Base-by-base conservation (phyloP, 345 rosid genomes). In the Bretschneidera sinensis region DNA sequence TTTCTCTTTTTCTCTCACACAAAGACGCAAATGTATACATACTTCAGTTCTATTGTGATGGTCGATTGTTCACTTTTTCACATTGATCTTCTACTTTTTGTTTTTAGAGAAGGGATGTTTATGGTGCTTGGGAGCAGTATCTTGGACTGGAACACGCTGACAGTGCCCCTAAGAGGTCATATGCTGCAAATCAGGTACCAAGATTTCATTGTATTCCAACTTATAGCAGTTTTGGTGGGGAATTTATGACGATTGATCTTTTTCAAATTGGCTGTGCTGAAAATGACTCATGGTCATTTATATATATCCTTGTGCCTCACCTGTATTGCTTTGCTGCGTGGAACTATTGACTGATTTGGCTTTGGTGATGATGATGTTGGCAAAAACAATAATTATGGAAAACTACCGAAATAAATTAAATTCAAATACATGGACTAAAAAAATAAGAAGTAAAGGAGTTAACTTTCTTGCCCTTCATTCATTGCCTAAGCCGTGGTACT, bases 141-240 rank as follows among this genome's bases (percentile, higher is more conserved):
- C 92, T 86, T 43, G 92, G 92, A 35, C 66, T 86, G 77, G 92
- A 86, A 79, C 92, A 86, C 63, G 58, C 87, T 28, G 89, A 84
- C 24, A 82, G 66, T 73, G 74, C 85, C 23, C 85, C 86, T 19
- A 83, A 81, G 65, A 72, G 89, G 65, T 73, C 89, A 39, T 39
- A 7, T 17, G 72, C 77, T 43, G 74, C 56, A 23, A 66, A 66
- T 52, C 70, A 66, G 70, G 70, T 63, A 39, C 23, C 11, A 15
- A 21, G 11, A 14, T 57, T 21, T 50, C 56, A 19, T 13, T 1
- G 4, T 21, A 15, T 17, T 18, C 21, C 21, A 20, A 13, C 39
- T 49, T 35, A 23, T n/a, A 13, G 47, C 31, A 19, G 17, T 2
- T 15, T 6, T 35, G 43, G 14, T 6, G 14, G 14, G 43, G 14